Conservation (phyloP, 495 filamentous ascomycete genomes). For the Penicillium longicatenatum region DNA sequence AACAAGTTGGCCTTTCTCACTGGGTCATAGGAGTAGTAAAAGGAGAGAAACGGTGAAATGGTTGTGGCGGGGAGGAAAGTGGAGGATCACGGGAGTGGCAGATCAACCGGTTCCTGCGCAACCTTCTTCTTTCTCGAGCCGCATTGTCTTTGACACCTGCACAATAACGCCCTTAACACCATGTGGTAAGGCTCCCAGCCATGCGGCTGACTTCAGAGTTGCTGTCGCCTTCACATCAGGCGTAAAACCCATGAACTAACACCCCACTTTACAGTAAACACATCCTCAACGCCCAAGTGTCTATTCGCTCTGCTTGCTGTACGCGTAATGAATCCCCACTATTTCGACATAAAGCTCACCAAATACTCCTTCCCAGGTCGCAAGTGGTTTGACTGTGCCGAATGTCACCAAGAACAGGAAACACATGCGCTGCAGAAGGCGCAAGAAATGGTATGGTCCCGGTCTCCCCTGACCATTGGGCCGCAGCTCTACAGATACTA, state of each 20-base stretch:
- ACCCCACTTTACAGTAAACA: constrained; percentile 69
- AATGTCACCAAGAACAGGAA: constrained; percentile 86
- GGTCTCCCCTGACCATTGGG: not conserved
- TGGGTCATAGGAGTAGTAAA: constrained; percentile 6
- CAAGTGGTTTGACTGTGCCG: constrained; percentile 98
- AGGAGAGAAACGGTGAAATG: constrained; percentile 20
- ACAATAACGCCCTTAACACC: not conserved
- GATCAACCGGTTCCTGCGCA: constrained; percentile 32
- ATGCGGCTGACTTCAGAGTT: constrained; percentile 6
- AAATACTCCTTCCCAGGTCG: constrained; percentile 47
- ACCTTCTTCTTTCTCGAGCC: constrained; percentile 17
- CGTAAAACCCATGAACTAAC: constrained; percentile 13
- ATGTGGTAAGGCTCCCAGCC: constrained; percentile 49
- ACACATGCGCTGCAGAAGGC: constrained; percentile 72
- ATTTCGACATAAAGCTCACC: not conserved
- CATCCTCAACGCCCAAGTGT: constrained; percentile 95
- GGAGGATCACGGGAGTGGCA: constrained; percentile 34
- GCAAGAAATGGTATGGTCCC: constrained; percentile 71
- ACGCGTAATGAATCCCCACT: constrained; percentile 28
- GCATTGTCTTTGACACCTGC: constrained; percentile 3
- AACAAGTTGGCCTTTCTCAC: constrained; percentile 4
- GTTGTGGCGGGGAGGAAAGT: constrained; percentile 34
- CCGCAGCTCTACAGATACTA: not conserved
- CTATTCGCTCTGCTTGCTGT: constrained; percentile 96
- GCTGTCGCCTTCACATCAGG: not conserved